A percentile compares a stretch with the other conserved stretches of the same genome.
Conservation (phyloP, 176 grass and related monocot species). For the Zea mays region Zm-B73-REFERENCE-NAM-5.0 NC_050098.1:229369501-229370000, state of each 20-base stretch:
- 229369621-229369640: slow-evolving; percentile 10
- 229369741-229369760: slow-evolving; percentile 36
- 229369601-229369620: slow-evolving; percentile 26
- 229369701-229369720: slow-evolving; percentile 67
- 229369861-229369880: slow-evolving; percentile 2
- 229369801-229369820: not conserved
- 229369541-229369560: slow-evolving; percentile 88
- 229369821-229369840: not conserved
- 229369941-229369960: slow-evolving; percentile 30
- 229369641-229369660: slow-evolving; percentile 18
- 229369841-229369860: slow-evolving; percentile 8
- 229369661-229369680: slow-evolving; percentile 80
- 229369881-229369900: slow-evolving; percentile 41
- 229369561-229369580: slow-evolving; percentile 75
- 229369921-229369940: slow-evolving; percentile 25
- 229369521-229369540: slow-evolving; percentile 75
- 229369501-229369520: slow-evolving; percentile 75
- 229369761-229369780: slow-evolving; percentile 43
- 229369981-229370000: slow-evolving; percentile 53
- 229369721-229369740: slow-evolving; percentile 78
- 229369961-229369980: slow-evolving; percentile 55
- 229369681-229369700: slow-evolving; percentile 79
- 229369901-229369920: slow-evolving; percentile 42
- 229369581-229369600: not conserved
- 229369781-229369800: slow-evolving; percentile 34